Conservation (phyloP, 805 yeast species). For the Limtongozyma cylindracea region DNA sequence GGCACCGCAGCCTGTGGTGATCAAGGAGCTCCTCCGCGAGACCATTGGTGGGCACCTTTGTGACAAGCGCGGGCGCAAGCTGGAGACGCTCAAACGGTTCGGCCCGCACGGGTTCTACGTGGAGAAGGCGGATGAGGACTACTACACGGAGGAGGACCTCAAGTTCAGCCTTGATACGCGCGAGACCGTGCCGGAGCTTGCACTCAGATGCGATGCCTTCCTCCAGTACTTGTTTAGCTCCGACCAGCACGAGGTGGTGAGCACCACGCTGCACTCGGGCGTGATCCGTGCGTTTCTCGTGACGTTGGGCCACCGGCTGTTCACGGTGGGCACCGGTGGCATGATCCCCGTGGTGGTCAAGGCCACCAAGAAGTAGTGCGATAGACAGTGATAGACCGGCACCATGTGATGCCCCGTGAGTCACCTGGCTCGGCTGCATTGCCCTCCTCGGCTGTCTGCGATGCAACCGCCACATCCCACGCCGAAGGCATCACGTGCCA, state of each 20-base stretch:
- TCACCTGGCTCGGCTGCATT: too few species aligned
- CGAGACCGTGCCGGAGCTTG: slow-evolving; percentile 15
- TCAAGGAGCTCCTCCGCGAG: slow-evolving; percentile 21
- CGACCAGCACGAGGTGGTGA: slow-evolving; percentile 1
- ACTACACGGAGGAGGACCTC: slow-evolving; percentile 19
- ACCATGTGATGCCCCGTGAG: too few species aligned
- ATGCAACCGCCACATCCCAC: too few species aligned
- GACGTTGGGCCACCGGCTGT: slow-evolving; percentile 20
- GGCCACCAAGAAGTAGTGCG: slow-evolving; percentile 8
- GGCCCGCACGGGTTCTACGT: slow-evolving; percentile 12
- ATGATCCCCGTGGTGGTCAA: slow-evolving; percentile 28
- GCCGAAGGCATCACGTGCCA: too few species aligned
- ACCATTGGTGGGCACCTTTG: slow-evolving; percentile 23
- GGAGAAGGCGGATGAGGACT: slow-evolving; percentile 13
- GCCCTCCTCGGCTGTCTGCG: too few species aligned
- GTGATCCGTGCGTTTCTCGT: slow-evolving; percentile 19
- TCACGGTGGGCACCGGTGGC: slow-evolving; percentile 26
- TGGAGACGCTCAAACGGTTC: slow-evolving; percentile 14
- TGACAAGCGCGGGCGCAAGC: slow-evolving; percentile 15
- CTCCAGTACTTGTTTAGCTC: slow-evolving; percentile 7
- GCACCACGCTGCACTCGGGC: slow-evolving; percentile 25
- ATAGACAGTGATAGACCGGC: too few species aligned
- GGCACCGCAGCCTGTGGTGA: slow-evolving; percentile 12
- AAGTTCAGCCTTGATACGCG: slow-evolving; percentile 12
- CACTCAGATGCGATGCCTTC: too few species aligned